Evolutionary conservation across 805 yeast species (phyloP), one percentile per base, ranked within the genome.

Genomic region (Yamadazyma scolyti): DNA sequence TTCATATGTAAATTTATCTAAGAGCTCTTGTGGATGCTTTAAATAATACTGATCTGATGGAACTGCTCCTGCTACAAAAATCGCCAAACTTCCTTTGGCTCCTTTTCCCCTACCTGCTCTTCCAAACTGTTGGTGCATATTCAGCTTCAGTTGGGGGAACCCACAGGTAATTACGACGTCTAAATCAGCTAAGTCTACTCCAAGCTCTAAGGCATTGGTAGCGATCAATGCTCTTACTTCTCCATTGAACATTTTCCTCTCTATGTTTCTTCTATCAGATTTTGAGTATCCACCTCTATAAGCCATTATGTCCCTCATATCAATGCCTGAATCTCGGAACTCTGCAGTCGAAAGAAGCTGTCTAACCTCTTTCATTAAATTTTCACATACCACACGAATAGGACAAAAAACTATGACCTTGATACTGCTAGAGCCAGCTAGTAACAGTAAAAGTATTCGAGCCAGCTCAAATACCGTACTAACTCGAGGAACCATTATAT

Each of bases 231-330:
- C 97, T 36, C 80, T 68, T 16, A 93, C 56, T 33, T 79, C 75
- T 1, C 97, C 97, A 40, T 73, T 75, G 52, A 93, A 93, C 96
- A 93, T 86, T 45, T 84, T 86, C 27, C 71, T 68, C 54, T 93
- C 99, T 35, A 93, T 90, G 33, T 77, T 71, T 42, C 98, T 72
- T 42, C 99, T 70, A 48, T 90, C 97, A 2, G 72, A 58, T 2
- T 89, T 79, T 3, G 95, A 77, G 50, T 93, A 93, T 1, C 99
- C 99, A 21, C 97, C 98, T 42, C 99, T 65, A 47, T 93, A 93
- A 30, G 95, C 78, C 94, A 87, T 85, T 3, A 89, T 81, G 35
- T 80, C 82, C n/a, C 74, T 40, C 27, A 52, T 62, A 22, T 46
- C 36, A 9, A 54, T 35, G 1, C 34, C 61, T 3, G 68, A 48